These are phyloP conservation scores for Crucihimalaya himalaica DNA, from an alignment of 345 rosid genomes.

Conservation along the genomic window DNA sequence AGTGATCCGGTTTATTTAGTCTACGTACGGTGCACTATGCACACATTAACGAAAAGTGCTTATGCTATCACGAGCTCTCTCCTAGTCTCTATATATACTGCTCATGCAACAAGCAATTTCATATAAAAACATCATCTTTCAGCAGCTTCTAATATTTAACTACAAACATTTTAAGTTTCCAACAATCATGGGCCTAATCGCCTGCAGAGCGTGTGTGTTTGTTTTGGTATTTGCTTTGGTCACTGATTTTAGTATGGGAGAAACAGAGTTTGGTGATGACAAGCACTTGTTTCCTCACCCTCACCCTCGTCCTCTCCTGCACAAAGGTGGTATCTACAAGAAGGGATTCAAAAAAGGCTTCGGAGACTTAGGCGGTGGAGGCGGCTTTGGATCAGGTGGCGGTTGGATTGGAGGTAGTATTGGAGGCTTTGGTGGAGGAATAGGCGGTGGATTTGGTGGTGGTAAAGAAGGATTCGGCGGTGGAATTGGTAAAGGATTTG, in stretches of 20 bases:
- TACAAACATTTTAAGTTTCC: not conserved
- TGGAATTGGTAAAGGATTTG: not conserved
- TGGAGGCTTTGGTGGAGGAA: slow-evolving; percentile 37
- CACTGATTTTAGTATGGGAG: slow-evolving; percentile 13
- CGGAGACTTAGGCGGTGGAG: slow-evolving; percentile 37
- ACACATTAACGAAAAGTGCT: slow-evolving; percentile 4
- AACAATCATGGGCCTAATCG: slow-evolving; percentile 21
- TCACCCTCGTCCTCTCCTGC: slow-evolving; percentile 36
- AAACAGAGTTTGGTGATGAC: slow-evolving; percentile 29
- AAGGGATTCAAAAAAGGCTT: slow-evolving; percentile 37
- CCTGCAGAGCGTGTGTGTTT: slow-evolving; percentile 25
- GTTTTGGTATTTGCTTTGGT: slow-evolving; percentile 34
- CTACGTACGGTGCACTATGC: not conserved
- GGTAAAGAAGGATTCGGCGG: not conserved
- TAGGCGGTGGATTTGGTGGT: slow-evolving; percentile 33
- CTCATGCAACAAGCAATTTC: slow-evolving; percentile 11
- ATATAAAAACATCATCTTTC: slow-evolving; percentile 8
- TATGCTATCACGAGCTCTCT: slow-evolving; percentile 1
- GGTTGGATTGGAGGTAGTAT: slow-evolving; percentile 39
- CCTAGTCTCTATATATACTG: slow-evolving; percentile 15
- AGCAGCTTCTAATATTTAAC: not conserved
- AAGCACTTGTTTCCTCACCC: slow-evolving; percentile 35
- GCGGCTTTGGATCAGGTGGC: slow-evolving; percentile 37
- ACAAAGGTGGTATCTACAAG: slow-evolving; percentile 35
- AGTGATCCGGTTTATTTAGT: slow-evolving; percentile 9